Percentiles rank a stretch among this genome's conserved stretches.
phyloP scores from a whole-genome alignment of 2,329 filamentous ascomycete species.

The Cordyceps cateniannulata region DNA sequence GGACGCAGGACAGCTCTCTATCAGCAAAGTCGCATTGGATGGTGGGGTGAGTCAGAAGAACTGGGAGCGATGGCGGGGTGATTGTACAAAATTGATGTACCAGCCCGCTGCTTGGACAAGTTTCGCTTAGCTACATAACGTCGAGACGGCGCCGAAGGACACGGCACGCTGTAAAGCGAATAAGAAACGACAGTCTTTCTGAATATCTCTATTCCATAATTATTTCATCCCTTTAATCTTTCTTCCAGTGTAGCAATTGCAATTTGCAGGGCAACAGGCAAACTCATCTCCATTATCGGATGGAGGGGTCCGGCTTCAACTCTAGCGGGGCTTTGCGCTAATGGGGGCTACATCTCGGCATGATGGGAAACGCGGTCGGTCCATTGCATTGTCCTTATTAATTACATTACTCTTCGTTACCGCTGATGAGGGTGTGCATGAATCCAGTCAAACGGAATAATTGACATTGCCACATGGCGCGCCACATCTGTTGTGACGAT shows the following conservation, averaged over 20 bases:
- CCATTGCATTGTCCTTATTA: too few relatives aligned
- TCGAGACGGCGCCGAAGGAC: background rate
- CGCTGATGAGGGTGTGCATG: too few relatives aligned
- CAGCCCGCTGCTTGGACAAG: background rate
- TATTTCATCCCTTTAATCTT: too few relatives aligned
- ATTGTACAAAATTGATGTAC: slow-evolving; percentile 6
- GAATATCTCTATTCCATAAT: background rate
- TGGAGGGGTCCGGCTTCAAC: background rate
- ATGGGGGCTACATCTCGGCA: background rate
- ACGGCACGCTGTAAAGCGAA: background rate
- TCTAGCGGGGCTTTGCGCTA: slow-evolving; percentile 6
- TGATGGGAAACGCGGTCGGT: too few relatives aligned
- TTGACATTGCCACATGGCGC: background rate
- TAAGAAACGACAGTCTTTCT: background rate
- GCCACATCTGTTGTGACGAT: background rate
- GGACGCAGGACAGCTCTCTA: background rate
- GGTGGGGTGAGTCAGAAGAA: slow-evolving; percentile 13
- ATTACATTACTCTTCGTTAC: too few relatives aligned
- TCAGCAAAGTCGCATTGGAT: background rate
- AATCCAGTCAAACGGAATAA: background rate
- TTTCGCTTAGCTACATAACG: slow-evolving; percentile 12
- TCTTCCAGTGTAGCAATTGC: too few relatives aligned
- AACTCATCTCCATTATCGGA: background rate
- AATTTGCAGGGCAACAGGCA: background rate
- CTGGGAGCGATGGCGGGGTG: slow-evolving; percentile 11